Conservation (phyloP, 164 flowering plant species). For the Berberis thunbergii region DNA sequence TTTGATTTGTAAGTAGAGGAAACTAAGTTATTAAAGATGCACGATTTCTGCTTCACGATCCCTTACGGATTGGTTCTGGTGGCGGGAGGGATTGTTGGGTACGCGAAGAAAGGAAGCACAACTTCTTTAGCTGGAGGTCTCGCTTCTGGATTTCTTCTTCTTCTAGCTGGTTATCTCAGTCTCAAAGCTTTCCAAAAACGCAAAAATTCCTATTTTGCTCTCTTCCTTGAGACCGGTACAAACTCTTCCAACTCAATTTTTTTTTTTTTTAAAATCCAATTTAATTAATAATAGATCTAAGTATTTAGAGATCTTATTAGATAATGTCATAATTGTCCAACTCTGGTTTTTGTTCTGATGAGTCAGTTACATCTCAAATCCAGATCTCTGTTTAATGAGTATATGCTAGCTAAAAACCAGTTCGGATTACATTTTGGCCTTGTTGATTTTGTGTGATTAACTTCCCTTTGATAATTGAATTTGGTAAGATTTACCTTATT, state of each 20-base stretch:
- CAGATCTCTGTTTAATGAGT: too few relatives aligned
- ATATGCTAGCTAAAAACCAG: too few relatives aligned
- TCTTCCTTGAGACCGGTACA: slow-evolving; percentile 64
- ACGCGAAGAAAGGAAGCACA: slow-evolving; percentile 55
- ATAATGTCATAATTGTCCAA: too few relatives aligned
- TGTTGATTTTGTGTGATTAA: too few relatives aligned
- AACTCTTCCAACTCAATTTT: background rate
- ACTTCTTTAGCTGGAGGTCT: slow-evolving; percentile 77
- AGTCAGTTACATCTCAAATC: too few relatives aligned
- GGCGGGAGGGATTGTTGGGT: slow-evolving; percentile 73
- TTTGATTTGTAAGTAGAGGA: background rate
- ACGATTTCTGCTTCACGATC: slow-evolving; percentile 95
- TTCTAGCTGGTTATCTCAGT: slow-evolving; percentile 71
- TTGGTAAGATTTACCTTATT: too few relatives aligned
- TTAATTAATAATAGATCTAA: background rate
- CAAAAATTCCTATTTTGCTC: slow-evolving; percentile 55
- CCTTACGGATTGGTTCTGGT: slow-evolving; percentile 71
- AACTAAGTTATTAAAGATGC: slow-evolving; percentile 45
- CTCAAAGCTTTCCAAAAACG: slow-evolving; percentile 67
- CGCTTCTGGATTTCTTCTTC: slow-evolving; percentile 59
- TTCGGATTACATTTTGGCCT: too few relatives aligned
- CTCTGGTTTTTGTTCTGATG: too few relatives aligned
- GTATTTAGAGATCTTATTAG: background rate
- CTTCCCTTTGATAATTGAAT: too few relatives aligned
- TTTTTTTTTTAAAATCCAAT: too few relatives aligned